Evolutionary conservation across 192 early-diverging fungal species (phyloP).

Genomic region (Endogone sp.): DNA sequence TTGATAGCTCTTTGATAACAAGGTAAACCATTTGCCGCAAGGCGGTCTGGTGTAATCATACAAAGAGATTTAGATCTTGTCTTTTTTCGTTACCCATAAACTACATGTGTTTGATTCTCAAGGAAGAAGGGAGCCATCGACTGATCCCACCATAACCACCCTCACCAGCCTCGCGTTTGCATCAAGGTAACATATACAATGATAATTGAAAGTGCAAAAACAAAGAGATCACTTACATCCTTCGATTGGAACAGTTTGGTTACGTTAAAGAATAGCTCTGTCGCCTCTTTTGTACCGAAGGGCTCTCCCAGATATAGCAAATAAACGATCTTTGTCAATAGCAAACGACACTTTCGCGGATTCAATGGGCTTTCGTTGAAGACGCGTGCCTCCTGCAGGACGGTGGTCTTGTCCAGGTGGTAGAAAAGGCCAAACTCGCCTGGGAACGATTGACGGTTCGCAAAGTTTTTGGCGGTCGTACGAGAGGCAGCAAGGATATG

Average conservation of each 20-base stretch:
- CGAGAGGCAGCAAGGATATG: neutral
- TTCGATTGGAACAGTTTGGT: conserved; percentile 96
- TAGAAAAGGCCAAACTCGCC: conserved; percentile 79
- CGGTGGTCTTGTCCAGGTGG: conserved; percentile 88
- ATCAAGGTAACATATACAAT: neutral
- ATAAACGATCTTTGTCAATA: conserved; percentile 93
- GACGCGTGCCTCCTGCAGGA: conserved; percentile 92
- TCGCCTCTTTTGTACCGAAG: conserved; percentile 93
- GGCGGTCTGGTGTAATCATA: conserved; percentile 81
- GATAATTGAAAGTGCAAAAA: neutral
- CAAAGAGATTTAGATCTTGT: too few species aligned
- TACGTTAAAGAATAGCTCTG: conserved; percentile 96
- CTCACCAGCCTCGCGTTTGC: neutral
- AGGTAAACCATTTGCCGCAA: conserved; percentile 97
- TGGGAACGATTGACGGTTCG: conserved; percentile 7
- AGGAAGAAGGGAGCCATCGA: neutral
- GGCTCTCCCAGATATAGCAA: conserved; percentile 86
- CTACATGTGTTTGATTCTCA: too few species aligned
- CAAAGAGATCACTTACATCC: conserved; percentile 64
- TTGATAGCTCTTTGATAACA: conserved; percentile 94
- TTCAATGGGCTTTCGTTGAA: conserved; percentile 98
- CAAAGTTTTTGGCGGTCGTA: neutral
- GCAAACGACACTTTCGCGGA: conserved; percentile 86
- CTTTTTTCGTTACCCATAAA: too few species aligned
- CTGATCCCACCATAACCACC: neutral